These are phyloP conservation scores for Aspergillus pseudotamarii DNA, from an alignment of 2,329 filamentous ascomycete species.

Conservation along the genomic window DNA sequence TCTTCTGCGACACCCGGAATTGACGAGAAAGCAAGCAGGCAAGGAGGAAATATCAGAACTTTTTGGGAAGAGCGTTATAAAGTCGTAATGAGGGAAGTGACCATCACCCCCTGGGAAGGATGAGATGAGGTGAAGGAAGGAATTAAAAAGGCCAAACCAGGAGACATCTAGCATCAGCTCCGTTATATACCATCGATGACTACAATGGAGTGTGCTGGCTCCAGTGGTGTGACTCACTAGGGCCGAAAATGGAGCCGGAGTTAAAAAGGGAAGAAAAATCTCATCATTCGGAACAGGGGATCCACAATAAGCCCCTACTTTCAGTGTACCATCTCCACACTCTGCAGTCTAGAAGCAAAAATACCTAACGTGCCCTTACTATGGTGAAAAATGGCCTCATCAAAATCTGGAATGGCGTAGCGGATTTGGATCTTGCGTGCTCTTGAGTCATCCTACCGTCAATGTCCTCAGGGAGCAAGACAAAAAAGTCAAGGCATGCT, in stretches of 20 bases:
- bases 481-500: background rate
- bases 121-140: conserved; percentile 36
- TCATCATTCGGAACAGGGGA: conserved; percentile 13
- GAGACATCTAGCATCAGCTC: background rate
- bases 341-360: conserved; percentile 16
- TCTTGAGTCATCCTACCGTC: conserved; percentile 8
- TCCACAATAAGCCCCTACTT: conserved; percentile 12
- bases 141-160: conserved; percentile 10
- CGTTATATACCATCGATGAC: conserved; percentile 14
- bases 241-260: conserved; percentile 20
- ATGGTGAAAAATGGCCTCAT: conserved; percentile 26
- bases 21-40: conserved; percentile 8
- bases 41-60: conserved; percentile 10
- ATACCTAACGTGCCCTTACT: conserved; percentile 10
- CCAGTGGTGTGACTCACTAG: conserved; percentile 30
- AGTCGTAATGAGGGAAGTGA: conserved; percentile 34
- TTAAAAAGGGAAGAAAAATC: conserved; percentile 14
- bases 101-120: conserved; percentile 41
- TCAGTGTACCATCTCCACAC: conserved; percentile 14
- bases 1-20: background rate
- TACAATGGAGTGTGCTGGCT: conserved; percentile 17
- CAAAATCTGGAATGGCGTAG: conserved; percentile 14
- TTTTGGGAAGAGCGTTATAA: conserved; percentile 19
- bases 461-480: background rate
- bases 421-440: background rate